Base-by-base conservation (phyloP, 31 red algal species). In the Odonthalia washingtoniensis region DNA sequence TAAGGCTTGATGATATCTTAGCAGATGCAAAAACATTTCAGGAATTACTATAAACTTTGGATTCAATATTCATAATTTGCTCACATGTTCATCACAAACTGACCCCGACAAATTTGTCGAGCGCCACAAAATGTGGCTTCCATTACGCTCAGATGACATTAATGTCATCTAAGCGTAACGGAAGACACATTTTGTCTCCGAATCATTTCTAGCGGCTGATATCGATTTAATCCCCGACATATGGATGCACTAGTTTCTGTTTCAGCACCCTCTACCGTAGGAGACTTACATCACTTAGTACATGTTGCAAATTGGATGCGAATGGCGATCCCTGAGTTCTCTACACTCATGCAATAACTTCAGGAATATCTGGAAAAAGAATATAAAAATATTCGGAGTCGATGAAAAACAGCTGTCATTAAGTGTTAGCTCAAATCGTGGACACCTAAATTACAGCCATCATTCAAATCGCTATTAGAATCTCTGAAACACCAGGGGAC, bases 261-360 rank as follows among this genome's bases (percentile, higher is more conserved):
- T 80, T 41, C 70, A 42, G 27, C 87, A n/a, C 77, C 77, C 5
- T 81, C 87, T 1, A 90, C 87, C 3, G 87, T 72, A 6, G 63
- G 64, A 49, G 42, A 46, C 39, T 37, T 80, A 3, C 77, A 40
- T 40, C 43, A 91, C 9, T 27, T 70, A 9, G 9, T 70, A 12
- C 64, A 80, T 40, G 72, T 32, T 16, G 80, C 89, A 31, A 91
- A 85, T 16, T 46, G 41, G n/a, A n/a, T n/a, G n/a, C n/a, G n/a
- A n/a, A n/a, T n/a, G n/a, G n/a, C n/a, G n/a, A n/a, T n/a, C n/a
- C n/a, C n/a, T n/a, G n/a, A n/a, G n/a, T n/a, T n/a, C n/a, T n/a
- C n/a, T n/a, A n/a, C n/a, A n/a, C n/a, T n/a, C n/a, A n/a, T n/a
- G n/a, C n/a, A n/a, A n/a, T n/a, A n/a, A n/a, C n/a, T n/a, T n/a